Base-by-base conservation (phyloP, 2,329 filamentous ascomycete genomes). In the Aspergillus chevalieri region DNA sequence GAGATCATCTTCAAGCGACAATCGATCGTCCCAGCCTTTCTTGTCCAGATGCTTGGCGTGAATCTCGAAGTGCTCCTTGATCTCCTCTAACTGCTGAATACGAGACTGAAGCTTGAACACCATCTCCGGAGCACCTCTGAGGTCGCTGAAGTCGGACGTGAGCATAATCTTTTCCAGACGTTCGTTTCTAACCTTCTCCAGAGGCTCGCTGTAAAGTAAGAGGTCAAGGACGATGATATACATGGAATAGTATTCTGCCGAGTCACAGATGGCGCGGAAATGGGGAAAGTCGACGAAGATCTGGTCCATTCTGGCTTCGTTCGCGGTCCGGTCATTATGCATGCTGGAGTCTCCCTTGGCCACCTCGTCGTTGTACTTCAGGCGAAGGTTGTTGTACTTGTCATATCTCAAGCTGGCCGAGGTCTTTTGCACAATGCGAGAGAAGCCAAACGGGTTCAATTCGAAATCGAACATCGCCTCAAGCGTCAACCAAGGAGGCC, bases 401-500 rank as follows among this genome's bases (percentile, higher is more conserved):
- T 98, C 92, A 67, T 94, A 97, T 52, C 92, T 84, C 58, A 98
- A 77, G 74, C 86, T 91, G 19, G 92, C 93, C 4, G 92, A 98
- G 1, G 93, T 98, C 68, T 94, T 92, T 67, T 97, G 89, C 9
- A 99, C 91, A 26, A 98, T 91, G 52, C 93, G 84, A 66, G 92
- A 92, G 76, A 98, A 98, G n/a, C 94, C 93, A 63, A 95, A 95
- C 0, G 93, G 92, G 67, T 95, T 91, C 5, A 87, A 80, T 56
- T 92, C 78, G 69, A 96, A 98, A 68, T 97, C 91, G 62, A 95
- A 96, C 86, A 98, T 96, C 60, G 95, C 89, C 71, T 99, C 93
- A 74, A 98, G 86, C 0, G 93, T 93, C 43, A 97, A 89, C 93
- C 93, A 99, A 0, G 93, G 93, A 9, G 93, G 93, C 93, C 94